Conservation (phyloP, 2,329 filamentous ascomycete genomes). For the Fusarium sp. region DNA sequence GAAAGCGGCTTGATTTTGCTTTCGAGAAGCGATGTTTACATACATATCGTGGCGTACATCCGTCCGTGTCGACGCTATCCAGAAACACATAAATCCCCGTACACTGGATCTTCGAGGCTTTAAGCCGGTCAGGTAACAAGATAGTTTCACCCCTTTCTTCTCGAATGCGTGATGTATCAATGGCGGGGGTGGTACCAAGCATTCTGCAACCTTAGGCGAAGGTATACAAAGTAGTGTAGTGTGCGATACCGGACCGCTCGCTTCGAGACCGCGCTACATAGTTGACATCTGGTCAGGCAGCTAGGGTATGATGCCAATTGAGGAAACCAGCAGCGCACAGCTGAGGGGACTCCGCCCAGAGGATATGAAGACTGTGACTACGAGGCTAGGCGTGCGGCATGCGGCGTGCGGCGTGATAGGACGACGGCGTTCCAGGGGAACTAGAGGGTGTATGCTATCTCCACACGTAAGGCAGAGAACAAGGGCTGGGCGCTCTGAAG, state of each 20-base stretch:
- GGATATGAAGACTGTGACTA: conserved; percentile 27
- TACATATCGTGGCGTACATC: background rate
- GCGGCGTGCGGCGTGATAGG: conserved; percentile 29
- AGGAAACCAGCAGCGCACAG: conserved; percentile 17
- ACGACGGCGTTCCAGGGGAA: conserved; percentile 8
- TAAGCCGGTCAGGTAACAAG: background rate
- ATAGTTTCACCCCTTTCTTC: background rate
- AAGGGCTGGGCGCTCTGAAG: conserved; percentile 26
- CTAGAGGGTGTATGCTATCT: conserved; percentile 30
- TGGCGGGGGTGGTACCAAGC: conserved; percentile 7
- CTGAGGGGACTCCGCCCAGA: conserved; percentile 28
- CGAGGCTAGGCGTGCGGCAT: conserved; percentile 26
- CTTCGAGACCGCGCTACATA: conserved; percentile 19
- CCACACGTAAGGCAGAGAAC: conserved; percentile 35
- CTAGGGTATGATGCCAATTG: conserved; percentile 30
- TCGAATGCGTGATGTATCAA: background rate
- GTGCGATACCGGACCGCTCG: conserved; percentile 39
- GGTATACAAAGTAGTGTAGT: background rate
- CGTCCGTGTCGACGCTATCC: background rate
- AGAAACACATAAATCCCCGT: background rate
- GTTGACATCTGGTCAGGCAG: conserved; percentile 32
- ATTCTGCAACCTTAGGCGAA: conserved; percentile 11
- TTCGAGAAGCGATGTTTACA: conserved; percentile 16
- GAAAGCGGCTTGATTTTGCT: conserved; percentile 21
- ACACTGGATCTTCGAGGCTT: background rate